Conservation (phyloP, 495 filamentous ascomycete genomes). For the Staphylotrichum tortipilum region DNA sequence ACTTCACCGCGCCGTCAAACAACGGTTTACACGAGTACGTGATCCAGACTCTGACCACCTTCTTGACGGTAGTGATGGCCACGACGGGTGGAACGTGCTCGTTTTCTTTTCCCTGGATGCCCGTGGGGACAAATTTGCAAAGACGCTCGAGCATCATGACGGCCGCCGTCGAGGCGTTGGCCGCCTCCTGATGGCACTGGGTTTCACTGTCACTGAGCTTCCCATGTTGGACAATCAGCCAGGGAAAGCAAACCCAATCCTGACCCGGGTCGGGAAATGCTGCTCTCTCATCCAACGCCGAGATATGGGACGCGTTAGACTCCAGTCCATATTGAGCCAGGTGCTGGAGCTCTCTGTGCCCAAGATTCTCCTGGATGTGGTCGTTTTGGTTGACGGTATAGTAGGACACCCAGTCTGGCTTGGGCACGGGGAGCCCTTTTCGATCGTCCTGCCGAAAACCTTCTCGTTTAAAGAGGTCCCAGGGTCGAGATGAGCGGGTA, state of each 20-base stretch:
- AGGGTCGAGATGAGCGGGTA: neutral
- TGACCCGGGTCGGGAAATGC: neutral
- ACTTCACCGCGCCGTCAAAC: neutral
- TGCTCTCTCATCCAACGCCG: neutral
- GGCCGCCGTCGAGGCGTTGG: neutral
- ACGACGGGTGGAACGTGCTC: neutral
- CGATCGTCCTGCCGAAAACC: neutral
- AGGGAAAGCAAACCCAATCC: neutral
- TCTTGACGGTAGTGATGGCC: neutral
- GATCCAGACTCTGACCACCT: neutral
- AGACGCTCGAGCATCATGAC: neutral
- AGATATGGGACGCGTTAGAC: neutral
- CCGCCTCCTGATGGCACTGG: neutral
- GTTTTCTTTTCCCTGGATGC: neutral
- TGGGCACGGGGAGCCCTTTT: neutral
- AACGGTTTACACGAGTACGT: neutral
- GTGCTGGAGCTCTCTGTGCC: neutral
- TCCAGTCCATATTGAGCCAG: neutral
- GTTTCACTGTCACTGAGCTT: neutral
- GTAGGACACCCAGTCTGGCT: neutral
- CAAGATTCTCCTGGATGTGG: neutral
- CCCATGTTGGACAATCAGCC: neutral
- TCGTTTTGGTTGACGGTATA: neutral
- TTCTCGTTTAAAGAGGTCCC: neutral
- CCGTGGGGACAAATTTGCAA: neutral